Evolutionary conservation across 2,329 filamentous ascomycete species (phyloP).

Genomic region (Juglanconis juglandina): DNA sequence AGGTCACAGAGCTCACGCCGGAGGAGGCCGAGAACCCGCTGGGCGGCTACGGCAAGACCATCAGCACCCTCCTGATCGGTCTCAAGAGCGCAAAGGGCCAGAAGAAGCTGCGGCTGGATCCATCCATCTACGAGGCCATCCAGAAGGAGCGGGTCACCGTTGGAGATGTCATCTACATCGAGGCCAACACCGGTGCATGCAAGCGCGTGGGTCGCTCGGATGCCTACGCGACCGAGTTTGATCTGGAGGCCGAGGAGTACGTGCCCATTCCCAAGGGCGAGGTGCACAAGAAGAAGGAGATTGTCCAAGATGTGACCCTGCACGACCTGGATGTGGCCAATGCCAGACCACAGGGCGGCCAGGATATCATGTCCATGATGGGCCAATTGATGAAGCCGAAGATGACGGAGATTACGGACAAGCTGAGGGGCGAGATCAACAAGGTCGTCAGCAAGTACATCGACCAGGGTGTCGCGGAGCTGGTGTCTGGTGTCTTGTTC

Average conservation of each 20-base stretch:
- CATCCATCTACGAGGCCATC: slow-evolving; percentile 98
- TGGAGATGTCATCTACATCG: slow-evolving; percentile 97
- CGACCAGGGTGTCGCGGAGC: slow-evolving; percentile 93
- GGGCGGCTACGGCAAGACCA: slow-evolving; percentile 94
- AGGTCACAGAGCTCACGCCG: slow-evolving; percentile 94
- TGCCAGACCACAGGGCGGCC: slow-evolving; percentile 88
- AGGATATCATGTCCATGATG: slow-evolving; percentile 99
- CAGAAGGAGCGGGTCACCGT: slow-evolving; percentile 96
- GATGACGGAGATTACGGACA: slow-evolving; percentile 99
- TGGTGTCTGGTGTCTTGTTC: slow-evolving; percentile 96
- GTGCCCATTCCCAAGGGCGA: slow-evolving; percentile 98
- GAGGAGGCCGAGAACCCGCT: slow-evolving; percentile 98
- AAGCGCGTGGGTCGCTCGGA: slow-evolving; percentile 95
- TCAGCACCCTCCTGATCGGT: slow-evolving; percentile 90
- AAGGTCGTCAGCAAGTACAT: slow-evolving; percentile 99
- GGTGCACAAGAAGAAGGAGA: slow-evolving; percentile 99
- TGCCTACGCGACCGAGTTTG: slow-evolving; percentile 96
- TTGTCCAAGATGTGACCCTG: slow-evolving; percentile 95
- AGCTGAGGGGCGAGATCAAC: slow-evolving; percentile 93
- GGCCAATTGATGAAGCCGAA: slow-evolving; percentile 99
- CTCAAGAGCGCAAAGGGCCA: slow-evolving; percentile 94
- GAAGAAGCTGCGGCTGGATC: slow-evolving; percentile 95
- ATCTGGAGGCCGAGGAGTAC: slow-evolving; percentile 97
- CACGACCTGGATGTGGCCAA: slow-evolving; percentile 97
- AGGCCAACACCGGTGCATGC: slow-evolving; percentile 96